phyloP scores from a whole-genome alignment of 2,329 filamentous ascomycete species.

The Raffaelea deltoideospora region DNA sequence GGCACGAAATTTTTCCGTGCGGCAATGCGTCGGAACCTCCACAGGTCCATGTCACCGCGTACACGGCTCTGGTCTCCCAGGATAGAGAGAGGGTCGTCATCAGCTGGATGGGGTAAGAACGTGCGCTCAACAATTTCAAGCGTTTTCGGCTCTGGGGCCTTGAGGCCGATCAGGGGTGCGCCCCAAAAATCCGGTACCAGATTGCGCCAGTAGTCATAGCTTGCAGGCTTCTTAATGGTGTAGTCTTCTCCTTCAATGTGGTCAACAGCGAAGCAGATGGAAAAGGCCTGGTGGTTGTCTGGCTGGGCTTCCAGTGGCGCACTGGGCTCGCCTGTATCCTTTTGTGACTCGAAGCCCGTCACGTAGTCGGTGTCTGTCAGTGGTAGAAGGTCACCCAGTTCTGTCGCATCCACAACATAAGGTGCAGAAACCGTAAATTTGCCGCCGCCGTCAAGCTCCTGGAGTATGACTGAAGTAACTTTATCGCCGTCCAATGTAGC shows the following conservation, averaged over 20 bases:
- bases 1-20: slow-evolving; percentile 11
- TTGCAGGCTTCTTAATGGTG: slow-evolving; percentile 10
- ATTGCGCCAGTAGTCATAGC: slow-evolving; percentile 13
- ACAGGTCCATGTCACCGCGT: slow-evolving; percentile 15
- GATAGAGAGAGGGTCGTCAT: slow-evolving; percentile 13
- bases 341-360: slow-evolving; percentile 13
- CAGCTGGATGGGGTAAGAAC: slow-evolving; percentile 13
- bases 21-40: slow-evolving; percentile 14
- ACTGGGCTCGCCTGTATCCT: slow-evolving; percentile 14
- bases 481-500: slow-evolving; percentile 9
- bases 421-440: slow-evolving; percentile 6
- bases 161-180: slow-evolving; percentile 11
- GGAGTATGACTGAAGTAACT: slow-evolving; percentile 5
- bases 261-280: slow-evolving; percentile 15
- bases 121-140: slow-evolving; percentile 15
- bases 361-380: slow-evolving; percentile 13
- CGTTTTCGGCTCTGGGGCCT: slow-evolving; percentile 13
- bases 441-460: slow-evolving; percentile 1
- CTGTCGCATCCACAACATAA: slow-evolving; percentile 9
- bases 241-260: slow-evolving; percentile 14
- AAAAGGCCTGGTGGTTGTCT: slow-evolving; percentile 14
- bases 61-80: slow-evolving; percentile 14
- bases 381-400: slow-evolving; percentile 11
- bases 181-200: slow-evolving; percentile 14
- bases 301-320: slow-evolving; percentile 13